These are phyloP conservation scores for Eucalyptus curtisii DNA, from an alignment of 345 rosid species.

Conservation along the genomic window DNA sequence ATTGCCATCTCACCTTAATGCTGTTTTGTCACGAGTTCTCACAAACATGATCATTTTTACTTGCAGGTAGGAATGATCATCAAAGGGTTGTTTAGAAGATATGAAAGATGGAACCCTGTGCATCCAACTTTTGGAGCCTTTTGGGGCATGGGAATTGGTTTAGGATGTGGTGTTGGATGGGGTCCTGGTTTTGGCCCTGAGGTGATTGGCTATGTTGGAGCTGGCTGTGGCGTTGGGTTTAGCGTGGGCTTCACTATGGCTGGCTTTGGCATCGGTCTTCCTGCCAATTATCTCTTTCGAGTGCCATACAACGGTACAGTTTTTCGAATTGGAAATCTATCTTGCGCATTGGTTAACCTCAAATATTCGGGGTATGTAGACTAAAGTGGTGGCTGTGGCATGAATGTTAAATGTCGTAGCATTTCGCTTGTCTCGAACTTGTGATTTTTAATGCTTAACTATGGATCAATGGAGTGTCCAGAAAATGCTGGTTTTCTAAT, in stretches of 20 bases:
- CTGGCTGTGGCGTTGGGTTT: slow-evolving; percentile 89
- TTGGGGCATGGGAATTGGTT: slow-evolving; percentile 92
- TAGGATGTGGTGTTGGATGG: slow-evolving; percentile 97
- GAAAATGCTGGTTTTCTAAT: neutral
- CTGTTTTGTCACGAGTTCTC: neutral
- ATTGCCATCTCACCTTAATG: neutral
- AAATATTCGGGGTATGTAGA: neutral
- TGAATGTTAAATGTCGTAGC: neutral
- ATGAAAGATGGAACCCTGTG: slow-evolving; percentile 85
- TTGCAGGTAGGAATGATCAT: slow-evolving; percentile 56
- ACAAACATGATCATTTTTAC: neutral
- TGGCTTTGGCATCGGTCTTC: slow-evolving; percentile 89
- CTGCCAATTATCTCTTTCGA: slow-evolving; percentile 46
- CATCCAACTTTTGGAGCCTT: slow-evolving; percentile 87
- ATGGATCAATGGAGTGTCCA: neutral
- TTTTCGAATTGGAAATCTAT: neutral
- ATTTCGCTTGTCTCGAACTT: neutral
- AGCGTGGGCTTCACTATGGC: slow-evolving; percentile 76
- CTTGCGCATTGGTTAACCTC: neutral
- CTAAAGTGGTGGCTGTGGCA: neutral
- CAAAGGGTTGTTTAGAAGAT: slow-evolving; percentile 68
- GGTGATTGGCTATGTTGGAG: slow-evolving; percentile 81
- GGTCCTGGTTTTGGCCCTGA: slow-evolving; percentile 97
- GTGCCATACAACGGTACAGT: slow-evolving; percentile 49
- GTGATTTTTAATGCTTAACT: neutral